phyloP scores from a whole-genome alignment of 805 yeast species.

The Kodamaea hsintzibuensis region DNA sequence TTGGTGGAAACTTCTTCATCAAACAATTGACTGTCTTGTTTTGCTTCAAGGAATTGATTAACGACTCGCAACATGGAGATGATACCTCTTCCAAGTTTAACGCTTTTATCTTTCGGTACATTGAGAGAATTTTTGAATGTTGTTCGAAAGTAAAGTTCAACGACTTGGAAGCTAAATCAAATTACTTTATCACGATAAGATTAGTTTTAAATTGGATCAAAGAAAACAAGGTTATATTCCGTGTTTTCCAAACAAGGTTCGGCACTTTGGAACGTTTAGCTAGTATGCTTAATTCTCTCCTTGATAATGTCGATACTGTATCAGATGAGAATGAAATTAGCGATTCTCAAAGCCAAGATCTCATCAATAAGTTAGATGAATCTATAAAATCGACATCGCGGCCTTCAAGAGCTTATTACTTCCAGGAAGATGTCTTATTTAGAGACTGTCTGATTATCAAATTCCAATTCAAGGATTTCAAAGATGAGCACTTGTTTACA shows the following conservation, averaged over 20 bases:
- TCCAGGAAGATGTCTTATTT: slow-evolving; percentile 63
- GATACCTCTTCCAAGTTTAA: slow-evolving; percentile 14
- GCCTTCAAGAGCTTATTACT: slow-evolving; percentile 55
- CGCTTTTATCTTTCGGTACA: slow-evolving; percentile 20
- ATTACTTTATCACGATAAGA: slow-evolving; percentile 31
- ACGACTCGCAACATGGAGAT: slow-evolving; percentile 10
- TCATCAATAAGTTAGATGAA: slow-evolving; percentile 5
- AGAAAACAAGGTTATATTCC: slow-evolving; percentile 38
- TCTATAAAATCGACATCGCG: slow-evolving; percentile 21
- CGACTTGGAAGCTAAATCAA: slow-evolving; percentile 5
- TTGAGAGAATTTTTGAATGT: slow-evolving; percentile 20
- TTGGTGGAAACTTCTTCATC: slow-evolving; percentile 17
- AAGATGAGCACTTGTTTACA: slow-evolving; percentile 50
- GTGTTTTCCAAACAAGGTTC: slow-evolving; percentile 13
- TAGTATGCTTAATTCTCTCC: slow-evolving; percentile 17
- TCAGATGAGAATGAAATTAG: not conserved
- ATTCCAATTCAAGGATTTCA: slow-evolving; percentile 58
- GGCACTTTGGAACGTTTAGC: slow-evolving; percentile 13
- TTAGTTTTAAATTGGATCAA: slow-evolving; percentile 59
- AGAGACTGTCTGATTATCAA: slow-evolving; percentile 61
- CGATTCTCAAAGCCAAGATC: slow-evolving; percentile 19
- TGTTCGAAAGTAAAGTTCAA: slow-evolving; percentile 2
- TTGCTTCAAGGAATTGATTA: slow-evolving; percentile 19
- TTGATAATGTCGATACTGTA: slow-evolving; percentile 5
- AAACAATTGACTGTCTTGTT: slow-evolving; percentile 27